phyloP scores from a whole-genome alignment of 345 rosid genomes.

The Acer negundo region DNA sequence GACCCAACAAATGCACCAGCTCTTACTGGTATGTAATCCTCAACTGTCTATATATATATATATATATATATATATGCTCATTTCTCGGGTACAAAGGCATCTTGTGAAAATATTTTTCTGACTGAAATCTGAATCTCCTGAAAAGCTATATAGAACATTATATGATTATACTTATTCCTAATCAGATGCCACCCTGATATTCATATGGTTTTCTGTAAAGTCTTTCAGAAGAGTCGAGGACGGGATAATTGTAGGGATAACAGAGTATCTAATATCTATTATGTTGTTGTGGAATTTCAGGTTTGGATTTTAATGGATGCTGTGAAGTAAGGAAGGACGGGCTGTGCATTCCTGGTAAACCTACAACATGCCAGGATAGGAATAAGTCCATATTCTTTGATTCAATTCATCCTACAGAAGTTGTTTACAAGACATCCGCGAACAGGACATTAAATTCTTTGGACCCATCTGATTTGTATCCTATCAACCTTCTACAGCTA shows the following conservation, averaged over 20 bases:
- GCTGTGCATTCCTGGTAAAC: slow-evolving; percentile 30
- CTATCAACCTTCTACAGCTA: slow-evolving; percentile 29
- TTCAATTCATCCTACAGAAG: slow-evolving; percentile 48
- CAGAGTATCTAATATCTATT: background rate
- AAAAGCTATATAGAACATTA: too few relatives aligned
- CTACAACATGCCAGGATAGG: slow-evolving; percentile 32
- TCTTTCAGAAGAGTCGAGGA: too few relatives aligned
- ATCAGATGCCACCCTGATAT: too few relatives aligned
- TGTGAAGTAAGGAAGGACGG: slow-evolving; percentile 35
- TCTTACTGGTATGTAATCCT: background rate
- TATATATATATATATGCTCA: too few relatives aligned
- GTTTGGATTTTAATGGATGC: background rate
- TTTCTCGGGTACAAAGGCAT: background rate
- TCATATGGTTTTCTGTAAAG: too few relatives aligned
- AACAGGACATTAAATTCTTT: slow-evolving; percentile 28
- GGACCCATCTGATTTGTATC: slow-evolving; percentile 28
- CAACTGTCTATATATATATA: too few relatives aligned
- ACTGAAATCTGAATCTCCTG: too few relatives aligned
- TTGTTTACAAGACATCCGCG: slow-evolving; percentile 22
- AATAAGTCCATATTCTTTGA: slow-evolving; percentile 36
- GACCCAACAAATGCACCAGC: slow-evolving; percentile 14
- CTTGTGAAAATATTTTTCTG: too few relatives aligned
- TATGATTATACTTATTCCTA: too few relatives aligned
- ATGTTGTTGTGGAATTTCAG: background rate
- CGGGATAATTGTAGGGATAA: too few relatives aligned